Evolutionary conservation across 2,329 filamentous ascomycete species (phyloP).

Genomic region (Paecilomyces niveus): DNA sequence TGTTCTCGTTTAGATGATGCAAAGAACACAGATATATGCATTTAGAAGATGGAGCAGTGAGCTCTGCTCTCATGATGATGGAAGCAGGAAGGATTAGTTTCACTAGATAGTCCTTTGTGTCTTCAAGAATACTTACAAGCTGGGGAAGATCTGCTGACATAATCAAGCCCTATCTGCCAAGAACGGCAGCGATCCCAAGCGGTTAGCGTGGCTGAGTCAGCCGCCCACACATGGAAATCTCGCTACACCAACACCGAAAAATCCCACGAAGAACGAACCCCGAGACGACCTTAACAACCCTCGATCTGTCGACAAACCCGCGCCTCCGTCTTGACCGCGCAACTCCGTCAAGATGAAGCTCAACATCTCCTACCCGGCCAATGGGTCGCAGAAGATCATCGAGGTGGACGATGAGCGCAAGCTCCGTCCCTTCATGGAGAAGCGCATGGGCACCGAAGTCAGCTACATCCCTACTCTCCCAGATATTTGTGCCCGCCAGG

Average conservation of each 20-base stretch:
- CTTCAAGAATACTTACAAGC: neutral
- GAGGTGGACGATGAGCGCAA: constrained; percentile 99
- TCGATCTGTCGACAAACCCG: constrained; percentile 35
- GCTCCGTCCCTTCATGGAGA: constrained; percentile 97
- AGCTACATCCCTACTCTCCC: constrained; percentile 20
- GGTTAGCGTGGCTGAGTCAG: constrained; percentile 28
- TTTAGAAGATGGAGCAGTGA: too few relatives aligned
- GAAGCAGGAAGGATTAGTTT: too few relatives aligned
- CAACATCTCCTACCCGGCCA: constrained; percentile 87
- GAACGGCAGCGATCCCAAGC: constrained; percentile 8
- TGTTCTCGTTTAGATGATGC: too few relatives aligned
- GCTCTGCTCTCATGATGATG: too few relatives aligned
- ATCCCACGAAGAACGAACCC: constrained; percentile 28
- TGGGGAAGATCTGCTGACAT: constrained; percentile 13
- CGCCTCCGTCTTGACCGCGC: constrained; percentile 42
- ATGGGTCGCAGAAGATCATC: constrained; percentile 99
- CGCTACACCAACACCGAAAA: constrained; percentile 35
- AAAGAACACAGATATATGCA: too few relatives aligned
- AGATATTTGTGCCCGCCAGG: constrained; percentile 2
- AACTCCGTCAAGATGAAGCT: constrained; percentile 63
- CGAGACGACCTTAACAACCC: constrained; percentile 29
- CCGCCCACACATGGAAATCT: constrained; percentile 30
- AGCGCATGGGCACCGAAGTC: constrained; percentile 64
- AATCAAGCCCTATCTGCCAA: constrained; percentile 17
- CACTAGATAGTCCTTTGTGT: too few relatives aligned